phyloP scores from a whole-genome alignment of 2,329 filamentous ascomycete species.

The Penicillium sp. region DNA sequence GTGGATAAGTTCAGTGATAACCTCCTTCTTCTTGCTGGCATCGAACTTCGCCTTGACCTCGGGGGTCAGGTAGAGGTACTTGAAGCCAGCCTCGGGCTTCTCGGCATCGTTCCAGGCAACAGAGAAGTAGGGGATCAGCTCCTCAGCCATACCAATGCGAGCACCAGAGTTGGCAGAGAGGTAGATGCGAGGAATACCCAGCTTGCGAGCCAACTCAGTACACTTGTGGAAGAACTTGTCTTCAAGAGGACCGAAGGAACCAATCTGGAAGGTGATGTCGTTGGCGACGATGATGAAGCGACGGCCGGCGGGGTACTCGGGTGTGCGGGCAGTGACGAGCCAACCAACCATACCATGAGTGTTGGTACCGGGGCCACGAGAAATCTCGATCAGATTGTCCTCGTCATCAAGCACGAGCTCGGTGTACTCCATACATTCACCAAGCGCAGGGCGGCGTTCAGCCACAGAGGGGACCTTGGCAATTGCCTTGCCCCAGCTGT shows the following conservation, averaged over 20 bases:
- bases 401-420: constrained; percentile 95
- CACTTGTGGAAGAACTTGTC: constrained; percentile 99
- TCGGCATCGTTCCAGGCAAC: constrained; percentile 90
- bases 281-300: constrained; percentile 97
- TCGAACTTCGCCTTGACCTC: constrained; percentile 87
- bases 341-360: constrained; percentile 98
- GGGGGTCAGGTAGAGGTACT: constrained; percentile 92
- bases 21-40: constrained; percentile 72
- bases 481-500: constrained; percentile 81
- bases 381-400: constrained; percentile 89
- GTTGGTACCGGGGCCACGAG: constrained; percentile 93
- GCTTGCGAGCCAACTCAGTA: constrained; percentile 89
- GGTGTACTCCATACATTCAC: constrained; percentile 91
- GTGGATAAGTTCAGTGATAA: constrained; percentile 84
- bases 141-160: constrained; percentile 93
- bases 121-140: constrained; percentile 95
- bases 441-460: constrained; percentile 80
- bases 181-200: constrained; percentile 96
- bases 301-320: constrained; percentile 90
- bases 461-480: constrained; percentile 74
- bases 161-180: constrained; percentile 98
- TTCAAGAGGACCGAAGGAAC: constrained; percentile 94
- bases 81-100: constrained; percentile 88
- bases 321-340: constrained; percentile 92
- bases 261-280: constrained; percentile 99